Evolutionary conservation across 2,329 filamentous ascomycete species (phyloP).

Genomic region (Orbilia oligospora): DNA sequence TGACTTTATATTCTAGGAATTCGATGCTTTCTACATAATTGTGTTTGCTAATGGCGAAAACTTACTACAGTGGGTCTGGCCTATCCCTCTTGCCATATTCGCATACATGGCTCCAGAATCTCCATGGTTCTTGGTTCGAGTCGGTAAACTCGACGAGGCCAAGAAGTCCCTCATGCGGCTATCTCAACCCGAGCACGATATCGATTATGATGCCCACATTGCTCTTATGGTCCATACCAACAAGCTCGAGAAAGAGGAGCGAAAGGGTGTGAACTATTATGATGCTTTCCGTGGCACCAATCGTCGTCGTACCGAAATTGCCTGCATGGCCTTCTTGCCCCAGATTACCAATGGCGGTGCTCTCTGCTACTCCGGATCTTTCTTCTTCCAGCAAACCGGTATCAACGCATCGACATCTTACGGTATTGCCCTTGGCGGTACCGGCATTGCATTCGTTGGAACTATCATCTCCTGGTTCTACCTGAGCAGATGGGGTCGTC

Average conservation of each 20-base stretch:
- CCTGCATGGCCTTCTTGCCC: slow-evolving; percentile 70
- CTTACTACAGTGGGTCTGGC: slow-evolving; percentile 81
- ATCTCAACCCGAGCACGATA: slow-evolving; percentile 78
- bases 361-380: slow-evolving; percentile 68
- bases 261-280: slow-evolving; percentile 75
- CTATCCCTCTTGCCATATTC: slow-evolving; percentile 76
- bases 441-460: slow-evolving; percentile 69
- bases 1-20: not conserved
- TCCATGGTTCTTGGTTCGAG: slow-evolving; percentile 80
- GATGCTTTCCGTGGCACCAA: slow-evolving; percentile 89
- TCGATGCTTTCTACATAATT: no score
- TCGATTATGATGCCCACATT: slow-evolving; percentile 86
- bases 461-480: slow-evolving; percentile 69
- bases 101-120: slow-evolving; percentile 76
- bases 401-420: slow-evolving; percentile 66
- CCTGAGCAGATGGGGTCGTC: slow-evolving; percentile 68
- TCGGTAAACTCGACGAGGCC: slow-evolving; percentile 75
- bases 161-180: slow-evolving; percentile 77
- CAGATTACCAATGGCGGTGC: slow-evolving; percentile 68
- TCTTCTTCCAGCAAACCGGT: slow-evolving; percentile 70
- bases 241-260: slow-evolving; percentile 76
- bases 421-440: slow-evolving; percentile 68
- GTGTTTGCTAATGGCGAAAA: slow-evolving; percentile 38
- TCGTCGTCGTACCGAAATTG: slow-evolving; percentile 81
- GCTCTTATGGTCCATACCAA: slow-evolving; percentile 95